phyloP scores from a whole-genome alignment of 352 stramenopile genomes.

The Globisporangium takayamanum region DNA sequence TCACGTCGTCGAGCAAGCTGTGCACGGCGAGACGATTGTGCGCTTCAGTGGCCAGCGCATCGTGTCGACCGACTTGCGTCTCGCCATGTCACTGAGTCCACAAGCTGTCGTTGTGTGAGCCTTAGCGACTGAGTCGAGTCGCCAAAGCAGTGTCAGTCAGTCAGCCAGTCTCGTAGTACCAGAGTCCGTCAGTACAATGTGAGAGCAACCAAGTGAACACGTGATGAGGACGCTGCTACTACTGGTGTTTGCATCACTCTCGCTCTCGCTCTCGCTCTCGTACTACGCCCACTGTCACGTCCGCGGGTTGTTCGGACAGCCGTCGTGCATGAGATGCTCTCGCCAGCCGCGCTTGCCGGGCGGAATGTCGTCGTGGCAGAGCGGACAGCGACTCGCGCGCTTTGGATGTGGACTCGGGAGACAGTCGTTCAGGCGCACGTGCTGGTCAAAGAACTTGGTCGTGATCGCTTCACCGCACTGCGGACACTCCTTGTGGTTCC shows the following conservation, averaged over 20 bases:
- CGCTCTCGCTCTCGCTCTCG: background rate
- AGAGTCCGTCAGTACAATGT: no score
- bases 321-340: slow-evolving; percentile 56
- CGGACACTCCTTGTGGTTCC: slow-evolving; percentile 75
- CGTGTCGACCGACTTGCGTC: slow-evolving; percentile 5
- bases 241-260: background rate
- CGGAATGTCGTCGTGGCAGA: slow-evolving; percentile 74
- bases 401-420: slow-evolving; percentile 46
- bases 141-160: background rate
- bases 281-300: slow-evolving; percentile 3
- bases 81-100: background rate
- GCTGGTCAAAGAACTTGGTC: slow-evolving; percentile 75
- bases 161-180: background rate
- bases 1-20: slow-evolving; percentile 13
- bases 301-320: slow-evolving; percentile 77
- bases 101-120: background rate
- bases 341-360: slow-evolving; percentile 66
- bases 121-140: background rate
- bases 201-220: background rate
- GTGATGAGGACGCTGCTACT: background rate
- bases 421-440: slow-evolving; percentile 73
- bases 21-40: slow-evolving; percentile 19
- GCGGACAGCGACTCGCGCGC: slow-evolving; percentile 64
- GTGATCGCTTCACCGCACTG: slow-evolving; percentile 84
- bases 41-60: slow-evolving; percentile 16